Base-by-base conservation (phyloP, 106 monocot species). In the Iris macrosiphon region DNA sequence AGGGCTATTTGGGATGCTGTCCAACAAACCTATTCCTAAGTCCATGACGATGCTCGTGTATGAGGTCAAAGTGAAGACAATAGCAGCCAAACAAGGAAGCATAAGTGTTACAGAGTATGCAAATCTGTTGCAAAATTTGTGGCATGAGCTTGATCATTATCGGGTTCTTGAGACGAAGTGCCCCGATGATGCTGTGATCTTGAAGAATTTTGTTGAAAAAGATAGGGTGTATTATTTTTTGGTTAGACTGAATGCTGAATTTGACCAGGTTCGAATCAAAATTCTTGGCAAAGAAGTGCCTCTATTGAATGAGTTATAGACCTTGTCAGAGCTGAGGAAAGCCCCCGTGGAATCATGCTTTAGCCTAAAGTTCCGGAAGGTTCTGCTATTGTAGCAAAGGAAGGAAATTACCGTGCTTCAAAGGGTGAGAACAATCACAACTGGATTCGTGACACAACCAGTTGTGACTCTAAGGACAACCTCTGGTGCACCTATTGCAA, bases 61-160 rank as follows among this genome's bases (percentile, higher is more conserved):
- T 45, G 44, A 44, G 38, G 29, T 60, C 9, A 60, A 60, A 29
- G 42, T 60, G 27, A 60, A 41, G 10, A 45, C 27, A 14, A 15
- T 0, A 5, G 26, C 41, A 1, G 28, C 26, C 2, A 60, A 43
- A 44, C 27, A 60, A 60, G 42, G 60, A 43, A 20, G 45, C 16
- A 44, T 10, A 17, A 6, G 13, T 27, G 45, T 60, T 43, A 44
- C 21, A 4, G 60, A 60, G 28, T 43, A 60, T 29, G 60, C 60
- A 0, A 60, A 60, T 19, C 3, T 29, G 17, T 17, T 52, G 27
- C 8, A 52, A n/a, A 52, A 27, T 7, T 29, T 31, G 14, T 52
- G 29, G 52, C 52, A 31, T 27, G 42, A 60, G 19, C 43, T 45
- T 3, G 60, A 60, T 31, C 29, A 45, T 15, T 60, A 60, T 31